phyloP scores from a whole-genome alignment of 331 rosid genomes.

The Arachis monticola region DNA sequence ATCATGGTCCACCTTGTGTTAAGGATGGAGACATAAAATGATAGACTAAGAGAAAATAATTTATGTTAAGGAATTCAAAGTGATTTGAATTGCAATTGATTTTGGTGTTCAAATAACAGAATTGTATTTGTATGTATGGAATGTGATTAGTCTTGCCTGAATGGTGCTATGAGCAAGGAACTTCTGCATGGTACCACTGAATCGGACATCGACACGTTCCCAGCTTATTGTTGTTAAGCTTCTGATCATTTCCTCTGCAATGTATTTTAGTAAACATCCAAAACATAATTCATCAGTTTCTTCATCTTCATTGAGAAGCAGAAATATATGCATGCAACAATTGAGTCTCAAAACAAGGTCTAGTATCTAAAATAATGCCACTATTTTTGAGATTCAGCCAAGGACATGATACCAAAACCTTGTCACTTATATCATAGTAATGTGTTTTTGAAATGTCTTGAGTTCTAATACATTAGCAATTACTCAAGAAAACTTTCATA shows the following conservation, averaged over 20 bases:
- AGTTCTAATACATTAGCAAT: neutral
- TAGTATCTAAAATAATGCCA: neutral
- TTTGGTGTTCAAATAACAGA: too few relatives aligned
- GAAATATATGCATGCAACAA: conserved; percentile 20
- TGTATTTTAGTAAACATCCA: conserved; percentile 21
- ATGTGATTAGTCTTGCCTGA: conserved; percentile 63
- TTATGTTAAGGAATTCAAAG: too few relatives aligned
- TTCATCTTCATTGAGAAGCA: conserved; percentile 21
- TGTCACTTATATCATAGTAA: neutral
- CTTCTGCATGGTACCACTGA: conserved; percentile 68
- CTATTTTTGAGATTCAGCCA: conserved; percentile 28
- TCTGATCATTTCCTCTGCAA: conserved; percentile 83
- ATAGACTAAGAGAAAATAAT: too few relatives aligned
- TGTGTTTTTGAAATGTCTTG: neutral
- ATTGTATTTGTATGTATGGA: too few relatives aligned
- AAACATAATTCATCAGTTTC: conserved; percentile 21
- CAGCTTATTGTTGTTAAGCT: conserved; percentile 75
- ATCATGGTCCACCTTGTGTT: neutral
- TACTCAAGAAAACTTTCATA: conserved; percentile 10
- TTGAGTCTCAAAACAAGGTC: conserved; percentile 17
- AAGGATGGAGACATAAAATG: neutral
- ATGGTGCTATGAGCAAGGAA: conserved; percentile 74
- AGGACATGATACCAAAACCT: conserved; percentile 17
- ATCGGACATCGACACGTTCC: conserved; percentile 88
- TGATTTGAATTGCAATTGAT: too few relatives aligned